Evolutionary conservation across 768 basidiomycete genomes (phyloP).

Genomic region (Lentinula boryana): DNA sequence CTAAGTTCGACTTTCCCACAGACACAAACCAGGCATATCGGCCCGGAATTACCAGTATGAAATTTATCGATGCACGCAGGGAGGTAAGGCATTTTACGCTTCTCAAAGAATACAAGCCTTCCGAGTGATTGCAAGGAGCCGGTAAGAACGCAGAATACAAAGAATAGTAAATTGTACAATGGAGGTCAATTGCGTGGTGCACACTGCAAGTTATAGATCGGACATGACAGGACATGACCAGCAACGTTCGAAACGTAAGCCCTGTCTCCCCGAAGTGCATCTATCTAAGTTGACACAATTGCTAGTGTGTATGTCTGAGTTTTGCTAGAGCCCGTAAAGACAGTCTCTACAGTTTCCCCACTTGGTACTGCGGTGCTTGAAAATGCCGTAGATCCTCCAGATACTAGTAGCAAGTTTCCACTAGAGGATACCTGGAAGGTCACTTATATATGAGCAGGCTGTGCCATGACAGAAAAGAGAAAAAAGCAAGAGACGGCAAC

Average conservation of each 20-base stretch:
- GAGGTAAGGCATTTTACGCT: constrained; percentile 20
- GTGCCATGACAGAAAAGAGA: not conserved
- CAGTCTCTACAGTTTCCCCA: constrained; percentile 35
- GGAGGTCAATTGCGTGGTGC: no score
- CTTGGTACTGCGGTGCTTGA: constrained; percentile 47
- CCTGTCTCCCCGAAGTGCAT: no score
- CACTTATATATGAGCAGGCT: not conserved
- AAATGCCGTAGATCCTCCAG: constrained; percentile 42
- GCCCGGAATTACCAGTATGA: not conserved
- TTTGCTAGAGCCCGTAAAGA: constrained; percentile 29
- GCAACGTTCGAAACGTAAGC: no score
- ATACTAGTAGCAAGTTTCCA: constrained; percentile 40
- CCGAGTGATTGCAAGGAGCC: not conserved
- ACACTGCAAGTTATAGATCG: no score
- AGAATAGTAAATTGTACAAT: no score
- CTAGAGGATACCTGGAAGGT: constrained; percentile 39
- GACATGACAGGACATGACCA: no score
- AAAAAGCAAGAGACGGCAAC: not conserved
- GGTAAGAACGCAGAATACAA: no score
- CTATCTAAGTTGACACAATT: constrained; percentile 25
- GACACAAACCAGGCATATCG: no score
- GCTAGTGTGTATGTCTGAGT: constrained; percentile 30
- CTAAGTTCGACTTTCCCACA: no score
- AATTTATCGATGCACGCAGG: constrained; percentile 9
- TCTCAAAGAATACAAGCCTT: constrained; percentile 13